Base-by-base conservation (phyloP, 2,329 filamentous ascomycete species). In the Phoma sp. region DNA sequence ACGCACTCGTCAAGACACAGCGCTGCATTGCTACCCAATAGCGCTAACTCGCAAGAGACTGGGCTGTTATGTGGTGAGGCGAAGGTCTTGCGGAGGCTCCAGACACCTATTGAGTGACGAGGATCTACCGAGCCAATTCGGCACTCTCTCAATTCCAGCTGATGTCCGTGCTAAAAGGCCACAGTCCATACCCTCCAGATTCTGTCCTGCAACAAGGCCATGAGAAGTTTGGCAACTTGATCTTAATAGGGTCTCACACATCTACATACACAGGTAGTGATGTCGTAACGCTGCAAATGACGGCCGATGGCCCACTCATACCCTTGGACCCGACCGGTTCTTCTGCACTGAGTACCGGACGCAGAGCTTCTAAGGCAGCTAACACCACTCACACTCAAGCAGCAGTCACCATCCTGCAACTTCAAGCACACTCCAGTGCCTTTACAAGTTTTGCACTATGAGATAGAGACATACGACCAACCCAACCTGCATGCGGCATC, bases 11-110 rank as follows among this genome's bases (percentile, higher is more conserved):
- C 18, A 38, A n/a, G 26, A 47, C 18, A 15, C 7, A 21, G 12
- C 30, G n/a, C 33, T 40, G 34, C 21, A 52, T 29, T 46, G 42
- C 34, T 46, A 36, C 29, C 48, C 37, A 42, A 47, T n/a, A 42
- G 7, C n/a, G 21, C 42, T 42, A 42, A 26, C 17, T 25, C 32
- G n/a, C 37, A 25, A 34, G 10, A 23, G 25, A 14, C 6, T 37
- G 36, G 36, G 15, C 21, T 30, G 14, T 25, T 7, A n/a, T 14
- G 34, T 36, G 42, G 18, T 36, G 18, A 40, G 37, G 36, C 28
- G 11, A n/a, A 30, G n/a, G 25, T 10, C 9, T 7, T 32, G n/a
- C n/a, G 36, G n/a, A 42, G 23, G 30, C 34, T 37, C 17, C 14
- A 28, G 14, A 30, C 25, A 30, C 21, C 42, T 21, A 42, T n/a